A percentile compares a stretch with the other conserved stretches of the same genome.
phyloP scores from a whole-genome alignment of 2,329 filamentous ascomycete genomes.

The Nemania bipapillata region DNA sequence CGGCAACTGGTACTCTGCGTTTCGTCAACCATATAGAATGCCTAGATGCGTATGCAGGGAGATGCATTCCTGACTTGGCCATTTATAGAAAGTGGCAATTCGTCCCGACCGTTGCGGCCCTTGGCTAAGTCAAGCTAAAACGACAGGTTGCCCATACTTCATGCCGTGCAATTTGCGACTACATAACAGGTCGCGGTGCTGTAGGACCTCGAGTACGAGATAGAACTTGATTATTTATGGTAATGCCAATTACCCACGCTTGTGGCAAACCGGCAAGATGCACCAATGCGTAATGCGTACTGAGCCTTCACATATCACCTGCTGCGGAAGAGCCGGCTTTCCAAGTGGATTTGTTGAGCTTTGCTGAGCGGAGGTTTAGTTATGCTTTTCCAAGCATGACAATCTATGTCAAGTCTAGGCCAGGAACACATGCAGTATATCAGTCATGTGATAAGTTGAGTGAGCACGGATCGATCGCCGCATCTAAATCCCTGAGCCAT shows the following conservation, averaged over 20 bases:
- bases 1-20: constrained; percentile 29
- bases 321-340: constrained; percentile 12
- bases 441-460: constrained; percentile 31
- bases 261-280: constrained; percentile 39
- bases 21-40: constrained; percentile 30
- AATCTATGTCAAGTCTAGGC: constrained; percentile 18
- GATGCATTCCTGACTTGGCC: constrained; percentile 33
- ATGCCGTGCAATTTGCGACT: constrained; percentile 46
- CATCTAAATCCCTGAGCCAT: constrained; percentile 37
- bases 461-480: constrained; percentile 25
- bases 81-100: constrained; percentile 36
- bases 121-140: constrained; percentile 34
- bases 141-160: constrained; percentile 39
- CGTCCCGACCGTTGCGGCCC: constrained; percentile 34
- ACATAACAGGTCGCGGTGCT: constrained; percentile 41
- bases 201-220: constrained; percentile 30
- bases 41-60: constrained; percentile 37
- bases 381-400: constrained; percentile 16
- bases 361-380: constrained; percentile 25
- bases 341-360: constrained; percentile 10
- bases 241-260: constrained; percentile 39
- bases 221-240: constrained; percentile 22
- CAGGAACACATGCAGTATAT: constrained; percentile 19
- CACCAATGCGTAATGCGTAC: constrained; percentile 11
- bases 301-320: constrained; percentile 18